phyloP scores from a whole-genome alignment of 441 rosid species.

The Erodium moschatum region DNA sequence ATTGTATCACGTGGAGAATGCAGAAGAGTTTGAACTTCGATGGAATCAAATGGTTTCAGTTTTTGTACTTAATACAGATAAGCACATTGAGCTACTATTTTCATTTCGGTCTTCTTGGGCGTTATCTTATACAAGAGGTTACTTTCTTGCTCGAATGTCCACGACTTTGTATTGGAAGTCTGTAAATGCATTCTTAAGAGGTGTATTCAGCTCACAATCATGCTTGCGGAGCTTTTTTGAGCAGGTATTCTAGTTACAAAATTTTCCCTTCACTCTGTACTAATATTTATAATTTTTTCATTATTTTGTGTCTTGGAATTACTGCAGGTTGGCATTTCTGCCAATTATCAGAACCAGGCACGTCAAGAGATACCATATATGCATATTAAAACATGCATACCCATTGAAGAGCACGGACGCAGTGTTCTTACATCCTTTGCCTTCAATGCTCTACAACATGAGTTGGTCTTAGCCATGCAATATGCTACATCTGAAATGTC shows the following conservation, averaged over 20 bases:
- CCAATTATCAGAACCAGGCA: slow-evolving; percentile 35
- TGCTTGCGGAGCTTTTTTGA: slow-evolving; percentile 67
- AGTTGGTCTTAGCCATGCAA: slow-evolving; percentile 63
- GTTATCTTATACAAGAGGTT: slow-evolving; percentile 46
- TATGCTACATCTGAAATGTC: slow-evolving; percentile 70
- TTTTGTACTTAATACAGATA: slow-evolving; percentile 67
- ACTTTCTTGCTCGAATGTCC: slow-evolving; percentile 60
- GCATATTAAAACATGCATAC: slow-evolving; percentile 57
- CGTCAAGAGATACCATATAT: slow-evolving; percentile 36
- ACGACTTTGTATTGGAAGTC: slow-evolving; percentile 51
- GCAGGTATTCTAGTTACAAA: slow-evolving; percentile 42
- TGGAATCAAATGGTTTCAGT: slow-evolving; percentile 65
- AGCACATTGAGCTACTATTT: slow-evolving; percentile 60
- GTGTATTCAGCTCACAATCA: slow-evolving; percentile 45
- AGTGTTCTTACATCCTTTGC: slow-evolving; percentile 68
- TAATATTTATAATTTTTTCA: neutral
- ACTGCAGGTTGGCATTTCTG: slow-evolving; percentile 50
- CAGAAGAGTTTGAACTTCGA: slow-evolving; percentile 67
- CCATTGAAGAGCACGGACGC: slow-evolving; percentile 79
- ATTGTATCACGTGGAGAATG: slow-evolving; percentile 42
- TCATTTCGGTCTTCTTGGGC: slow-evolving; percentile 60
- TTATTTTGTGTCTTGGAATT: slow-evolving; percentile 10
- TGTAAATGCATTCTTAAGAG: slow-evolving; percentile 51
- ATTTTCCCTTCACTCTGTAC: neutral
- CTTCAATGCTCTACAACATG: slow-evolving; percentile 60